A percentile compares a stretch with the other conserved stretches of the same genome.
Conservation (phyloP, 2,329 filamentous ascomycete species). For the Huntiella bhutanensis region DNA sequence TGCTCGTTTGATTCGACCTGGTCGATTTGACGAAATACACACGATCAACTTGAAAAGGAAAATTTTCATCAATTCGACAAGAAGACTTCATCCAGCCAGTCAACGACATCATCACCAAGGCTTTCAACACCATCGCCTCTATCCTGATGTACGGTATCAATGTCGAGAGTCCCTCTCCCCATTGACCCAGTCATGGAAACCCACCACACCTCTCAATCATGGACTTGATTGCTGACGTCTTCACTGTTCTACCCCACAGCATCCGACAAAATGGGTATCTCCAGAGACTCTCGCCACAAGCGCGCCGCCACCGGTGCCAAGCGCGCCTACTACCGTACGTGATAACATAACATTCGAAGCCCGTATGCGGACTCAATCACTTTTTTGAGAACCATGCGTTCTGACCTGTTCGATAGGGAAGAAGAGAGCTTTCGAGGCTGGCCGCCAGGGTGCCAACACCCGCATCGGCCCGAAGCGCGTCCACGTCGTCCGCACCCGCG, state of each 20-base stretch:
- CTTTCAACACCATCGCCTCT: neutral
- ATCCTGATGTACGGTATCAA: too few relatives aligned
- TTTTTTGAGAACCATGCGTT: conserved; percentile 39
- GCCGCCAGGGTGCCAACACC: conserved; percentile 98
- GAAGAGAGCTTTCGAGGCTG: conserved; percentile 98
- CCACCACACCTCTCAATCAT: neutral
- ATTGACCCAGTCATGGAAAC: neutral
- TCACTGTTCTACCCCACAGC: conserved; percentile 24
- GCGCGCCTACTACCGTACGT: conserved; percentile 77
- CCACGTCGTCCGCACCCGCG: conserved; percentile 90
- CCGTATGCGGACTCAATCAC: conserved; percentile 33
- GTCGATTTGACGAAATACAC: neutral
- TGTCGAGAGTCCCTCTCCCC: neutral
- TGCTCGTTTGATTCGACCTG: neutral
- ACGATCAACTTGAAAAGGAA: neutral
- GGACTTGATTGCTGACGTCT: conserved; percentile 12
- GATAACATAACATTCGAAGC: conserved; percentile 39
- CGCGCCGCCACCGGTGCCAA: conserved; percentile 98
- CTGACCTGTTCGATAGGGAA: conserved; percentile 64
- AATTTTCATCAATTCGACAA: too few relatives aligned
- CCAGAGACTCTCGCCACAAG: conserved; percentile 99
- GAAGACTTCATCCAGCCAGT: neutral
- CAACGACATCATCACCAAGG: neutral
- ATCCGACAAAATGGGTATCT: conserved; percentile 95
- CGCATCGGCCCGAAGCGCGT: conserved; percentile 95